These are phyloP conservation scores for Zygotorulaspora danielsina DNA, from an alignment of 805 yeast genomes.

Conservation along the genomic window DNA sequence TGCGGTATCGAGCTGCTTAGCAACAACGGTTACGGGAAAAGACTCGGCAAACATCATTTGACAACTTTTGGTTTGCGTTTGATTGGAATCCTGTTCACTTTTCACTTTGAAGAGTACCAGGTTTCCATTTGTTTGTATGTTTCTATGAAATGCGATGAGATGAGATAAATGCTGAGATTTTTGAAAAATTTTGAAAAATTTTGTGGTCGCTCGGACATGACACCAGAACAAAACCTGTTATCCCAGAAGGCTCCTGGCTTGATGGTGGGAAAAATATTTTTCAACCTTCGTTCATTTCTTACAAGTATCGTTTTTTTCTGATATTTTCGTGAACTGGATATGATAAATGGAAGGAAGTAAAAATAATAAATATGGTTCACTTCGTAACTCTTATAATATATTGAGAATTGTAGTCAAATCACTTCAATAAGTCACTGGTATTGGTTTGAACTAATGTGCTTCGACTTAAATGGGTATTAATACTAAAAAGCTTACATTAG, in stretches of 20 bases:
- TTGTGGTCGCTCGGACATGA: neutral
- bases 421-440: too few species aligned
- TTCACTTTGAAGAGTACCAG: too few species aligned
- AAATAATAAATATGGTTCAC: too few species aligned
- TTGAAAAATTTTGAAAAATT: constrained; percentile 1
- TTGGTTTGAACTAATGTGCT: too few species aligned
- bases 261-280: neutral
- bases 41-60: constrained; percentile 9
- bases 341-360: too few species aligned
- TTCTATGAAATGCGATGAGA: constrained; percentile 8
- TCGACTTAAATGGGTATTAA: constrained; percentile 20
- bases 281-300: too few species aligned
- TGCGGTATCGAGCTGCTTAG: constrained; percentile 28
- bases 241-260: neutral
- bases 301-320: too few species aligned
- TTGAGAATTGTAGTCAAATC: too few species aligned
- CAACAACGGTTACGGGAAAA: constrained; percentile 26
- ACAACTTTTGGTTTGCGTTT: too few species aligned
- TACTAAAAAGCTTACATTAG: constrained; percentile 66
- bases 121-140: neutral
- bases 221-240: neutral
- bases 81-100: neutral
- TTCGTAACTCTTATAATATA: too few species aligned
- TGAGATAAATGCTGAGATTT: constrained; percentile 9
- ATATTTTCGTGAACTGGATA: too few species aligned